Conservation (phyloP, 108 stramenopile species). For the Tribonema minus region DNA sequence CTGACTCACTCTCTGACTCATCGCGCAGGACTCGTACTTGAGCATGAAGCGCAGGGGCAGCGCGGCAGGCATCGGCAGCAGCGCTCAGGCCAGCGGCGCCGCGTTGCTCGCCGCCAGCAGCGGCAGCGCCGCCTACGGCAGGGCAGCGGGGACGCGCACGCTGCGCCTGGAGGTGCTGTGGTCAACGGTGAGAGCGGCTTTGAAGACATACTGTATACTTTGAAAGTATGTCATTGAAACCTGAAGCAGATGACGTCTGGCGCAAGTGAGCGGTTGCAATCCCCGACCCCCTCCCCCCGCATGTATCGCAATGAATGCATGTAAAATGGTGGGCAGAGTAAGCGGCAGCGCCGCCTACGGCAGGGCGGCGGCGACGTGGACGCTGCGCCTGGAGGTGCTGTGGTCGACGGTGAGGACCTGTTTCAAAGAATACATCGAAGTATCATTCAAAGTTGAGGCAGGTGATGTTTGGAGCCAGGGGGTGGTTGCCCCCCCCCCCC, state of each 20-base stretch:
- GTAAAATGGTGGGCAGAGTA: too few relatives aligned
- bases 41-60: background rate
- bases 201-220: too few relatives aligned
- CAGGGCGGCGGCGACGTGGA: background rate
- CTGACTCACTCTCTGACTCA: too few relatives aligned
- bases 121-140: background rate
- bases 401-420: slow-evolving; percentile 35
- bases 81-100: background rate
- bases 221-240: too few relatives aligned
- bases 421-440: too few relatives aligned
- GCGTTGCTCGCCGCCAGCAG: background rate
- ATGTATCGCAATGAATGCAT: too few relatives aligned
- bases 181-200: slow-evolving; percentile 34
- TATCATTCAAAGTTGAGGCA: too few relatives aligned
- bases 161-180: slow-evolving; percentile 30
- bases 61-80: background rate
- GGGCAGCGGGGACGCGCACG: background rate
- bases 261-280: too few relatives aligned
- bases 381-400: slow-evolving; percentile 23
- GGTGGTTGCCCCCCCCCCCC: too few relatives aligned
- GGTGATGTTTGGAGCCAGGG: too few relatives aligned
- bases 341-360: background rate
- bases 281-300: too few relatives aligned
- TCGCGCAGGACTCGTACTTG: background rate
- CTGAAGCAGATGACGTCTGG: too few relatives aligned